These are phyloP conservation scores for Mycena leptocephala DNA, from an alignment of 768 basidiomycete genomes.

Conservation along the genomic window DNA sequence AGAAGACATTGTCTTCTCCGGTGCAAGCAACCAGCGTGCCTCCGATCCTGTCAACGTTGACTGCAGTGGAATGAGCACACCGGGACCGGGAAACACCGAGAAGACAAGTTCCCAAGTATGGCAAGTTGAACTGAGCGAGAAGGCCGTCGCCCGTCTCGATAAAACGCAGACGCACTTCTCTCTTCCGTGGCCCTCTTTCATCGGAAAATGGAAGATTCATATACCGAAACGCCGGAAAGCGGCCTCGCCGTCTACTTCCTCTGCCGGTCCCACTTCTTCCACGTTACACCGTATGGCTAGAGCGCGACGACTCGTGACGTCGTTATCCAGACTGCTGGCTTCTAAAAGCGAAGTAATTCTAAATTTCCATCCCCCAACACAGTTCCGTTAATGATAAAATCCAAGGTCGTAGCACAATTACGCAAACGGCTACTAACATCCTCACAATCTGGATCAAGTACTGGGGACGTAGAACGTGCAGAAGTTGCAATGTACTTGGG, in stretches of 20 bases:
- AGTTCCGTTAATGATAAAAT: constrained; percentile 39
- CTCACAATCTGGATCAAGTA: constrained; percentile 52
- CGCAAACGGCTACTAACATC: constrained; percentile 77
- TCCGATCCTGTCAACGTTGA: neutral
- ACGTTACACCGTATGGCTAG: constrained; percentile 86
- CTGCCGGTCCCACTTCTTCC: constrained; percentile 54
- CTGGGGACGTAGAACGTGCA: constrained; percentile 64
- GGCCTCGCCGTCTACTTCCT: constrained; percentile 35
- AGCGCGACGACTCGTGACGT: constrained; percentile 84
- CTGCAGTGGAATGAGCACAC: neutral
- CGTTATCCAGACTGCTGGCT: constrained; percentile 80
- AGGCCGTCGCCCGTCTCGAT: constrained; percentile 18
- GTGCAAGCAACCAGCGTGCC: neutral
- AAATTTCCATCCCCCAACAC: neutral
- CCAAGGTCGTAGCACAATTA: constrained; percentile 86
- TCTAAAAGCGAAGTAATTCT: constrained; percentile 63
- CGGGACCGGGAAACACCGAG: neutral
- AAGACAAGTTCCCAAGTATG: constrained; percentile 13
- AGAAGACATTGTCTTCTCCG: constrained; percentile 76
- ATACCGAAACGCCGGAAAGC: constrained; percentile 39
- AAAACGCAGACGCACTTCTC: constrained; percentile 37
- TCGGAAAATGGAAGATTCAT: neutral
- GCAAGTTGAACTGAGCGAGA: constrained; percentile 22
- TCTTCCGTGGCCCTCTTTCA: constrained; percentile 36
- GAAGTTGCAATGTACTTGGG: constrained; percentile 92